Evolutionary conservation across 495 filamentous ascomycete genomes (phyloP).

Genomic region (Pyrenula massariospora): DNA sequence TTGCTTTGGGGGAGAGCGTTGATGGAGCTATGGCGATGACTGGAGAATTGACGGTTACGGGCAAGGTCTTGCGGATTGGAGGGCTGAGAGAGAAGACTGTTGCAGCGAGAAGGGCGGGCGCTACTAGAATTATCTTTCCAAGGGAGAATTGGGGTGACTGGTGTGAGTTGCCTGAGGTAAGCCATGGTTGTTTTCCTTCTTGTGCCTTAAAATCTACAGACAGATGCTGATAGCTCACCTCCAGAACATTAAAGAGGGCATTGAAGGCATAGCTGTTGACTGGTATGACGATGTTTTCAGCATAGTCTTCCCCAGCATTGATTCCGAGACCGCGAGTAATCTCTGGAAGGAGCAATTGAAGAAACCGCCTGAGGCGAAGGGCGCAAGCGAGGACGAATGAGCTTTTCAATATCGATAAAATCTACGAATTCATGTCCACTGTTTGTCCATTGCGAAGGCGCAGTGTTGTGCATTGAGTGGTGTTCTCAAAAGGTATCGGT

Average conservation of each 20-base stretch:
- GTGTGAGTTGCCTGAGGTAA: constrained; percentile 93
- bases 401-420: neutral
- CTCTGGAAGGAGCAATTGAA: constrained; percentile 62
- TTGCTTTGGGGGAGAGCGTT: constrained; percentile 67
- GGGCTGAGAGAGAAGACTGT: constrained; percentile 98
- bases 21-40: constrained; percentile 94
- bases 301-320: constrained; percentile 75
- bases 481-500: neutral
- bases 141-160: constrained; percentile 91
- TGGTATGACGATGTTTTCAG: constrained; percentile 96
- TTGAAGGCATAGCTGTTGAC: constrained; percentile 75
- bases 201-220: constrained; percentile 1
- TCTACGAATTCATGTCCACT: neutral
- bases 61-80: constrained; percentile 93
- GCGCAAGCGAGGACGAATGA: constrained; percentile 26
- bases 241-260: constrained; percentile 93
- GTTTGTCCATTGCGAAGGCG: neutral
- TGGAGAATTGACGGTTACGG: constrained; percentile 93
- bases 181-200: constrained; percentile 15
- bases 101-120: constrained; percentile 84
- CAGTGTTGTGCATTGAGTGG: neutral
- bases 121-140: constrained; percentile 92
- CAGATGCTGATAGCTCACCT: constrained; percentile 13
- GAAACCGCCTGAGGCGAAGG: constrained; percentile 40
- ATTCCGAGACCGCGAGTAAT: constrained; percentile 57